Conservation (phyloP, 257 asterid genomes). For the Solanum medicagineum region DNA sequence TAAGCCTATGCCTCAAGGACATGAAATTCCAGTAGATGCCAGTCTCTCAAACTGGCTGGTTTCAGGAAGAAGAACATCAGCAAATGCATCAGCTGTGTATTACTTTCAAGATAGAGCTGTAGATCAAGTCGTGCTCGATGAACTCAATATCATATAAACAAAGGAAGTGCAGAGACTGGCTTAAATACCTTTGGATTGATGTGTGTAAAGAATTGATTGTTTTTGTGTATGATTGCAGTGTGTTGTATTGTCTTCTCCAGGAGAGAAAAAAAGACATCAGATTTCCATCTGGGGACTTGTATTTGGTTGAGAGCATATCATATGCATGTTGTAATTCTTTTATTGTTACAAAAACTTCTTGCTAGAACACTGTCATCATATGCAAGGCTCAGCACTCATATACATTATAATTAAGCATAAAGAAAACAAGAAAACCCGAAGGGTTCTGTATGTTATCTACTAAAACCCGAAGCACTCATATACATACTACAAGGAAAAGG, state of each 20-base stretch:
- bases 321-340: neutral
- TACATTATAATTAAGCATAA: neutral
- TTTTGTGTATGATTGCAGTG: neutral
- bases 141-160: neutral
- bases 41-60: conserved; percentile 54
- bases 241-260: neutral
- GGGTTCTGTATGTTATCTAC: neutral
- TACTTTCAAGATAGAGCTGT: neutral
- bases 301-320: neutral
- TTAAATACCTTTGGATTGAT: neutral
- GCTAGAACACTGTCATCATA: neutral
- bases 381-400: neutral
- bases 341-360: neutral
- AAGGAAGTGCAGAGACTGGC: neutral
- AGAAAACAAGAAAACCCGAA: neutral
- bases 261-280: neutral
- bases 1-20: neutral
- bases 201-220: neutral
- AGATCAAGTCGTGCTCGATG: neutral
- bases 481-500: neutral
- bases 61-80: neutral
- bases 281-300: neutral
- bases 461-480: neutral
- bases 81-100: neutral
- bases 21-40: conserved; percentile 31